Conservation (phyloP, 2,329 filamentous ascomycete species). For the Trichoderma atroviride region DNA sequence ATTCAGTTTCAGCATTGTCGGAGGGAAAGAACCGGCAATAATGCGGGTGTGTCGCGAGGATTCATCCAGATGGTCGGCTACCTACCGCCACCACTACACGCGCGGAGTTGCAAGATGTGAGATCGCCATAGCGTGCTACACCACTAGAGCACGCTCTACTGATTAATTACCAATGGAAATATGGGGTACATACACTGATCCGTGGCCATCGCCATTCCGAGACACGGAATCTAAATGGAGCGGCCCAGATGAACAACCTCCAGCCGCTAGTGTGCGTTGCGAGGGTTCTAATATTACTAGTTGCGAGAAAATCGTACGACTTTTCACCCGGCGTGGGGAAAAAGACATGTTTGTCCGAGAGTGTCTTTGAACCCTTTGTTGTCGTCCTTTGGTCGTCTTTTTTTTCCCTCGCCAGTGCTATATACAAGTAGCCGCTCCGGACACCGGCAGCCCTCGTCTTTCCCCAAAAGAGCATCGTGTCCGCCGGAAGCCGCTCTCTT, state of each 20-base stretch:
- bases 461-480: constrained; percentile 14
- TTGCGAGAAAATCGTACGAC: constrained; percentile 20
- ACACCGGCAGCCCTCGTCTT: constrained; percentile 5
- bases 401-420: neutral
- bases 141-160: neutral
- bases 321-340: constrained; percentile 12
- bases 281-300: constrained; percentile 18
- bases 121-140: constrained; percentile 8
- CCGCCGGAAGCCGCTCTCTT: constrained; percentile 6
- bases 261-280: constrained; percentile 16
- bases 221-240: constrained; percentile 24
- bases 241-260: constrained; percentile 17
- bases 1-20: constrained; percentile 9
- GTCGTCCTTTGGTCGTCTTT: neutral
- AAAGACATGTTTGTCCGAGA: constrained; percentile 14
- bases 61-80: constrained; percentile 6
- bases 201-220: constrained; percentile 5
- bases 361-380: neutral
- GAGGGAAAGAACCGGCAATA: constrained; percentile 10
- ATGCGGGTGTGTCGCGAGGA: neutral
- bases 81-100: neutral
- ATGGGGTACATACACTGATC: neutral
- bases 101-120: constrained; percentile 9
- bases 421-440: neutral
- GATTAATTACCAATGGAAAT: constrained; percentile 9